Percentiles rank a stretch among this genome's conserved stretches.
phyloP scores from a whole-genome alignment of 2,329 filamentous ascomycete genomes.

The Drechmeria coniospora region DNA sequence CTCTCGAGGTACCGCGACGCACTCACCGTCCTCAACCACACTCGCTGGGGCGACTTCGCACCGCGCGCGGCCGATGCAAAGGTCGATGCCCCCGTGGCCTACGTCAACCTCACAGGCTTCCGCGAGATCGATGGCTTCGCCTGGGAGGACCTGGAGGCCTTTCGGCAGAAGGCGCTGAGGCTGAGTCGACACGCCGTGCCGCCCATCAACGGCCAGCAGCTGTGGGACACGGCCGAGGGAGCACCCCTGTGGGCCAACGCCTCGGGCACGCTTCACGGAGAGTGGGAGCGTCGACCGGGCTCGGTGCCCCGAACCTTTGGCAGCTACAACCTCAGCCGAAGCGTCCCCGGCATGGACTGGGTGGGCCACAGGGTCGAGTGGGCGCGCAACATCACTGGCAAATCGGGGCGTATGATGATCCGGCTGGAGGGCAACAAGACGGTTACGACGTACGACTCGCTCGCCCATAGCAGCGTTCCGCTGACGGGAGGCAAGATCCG shows the following conservation, averaged over 20 bases:
- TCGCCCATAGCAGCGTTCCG: constrained; percentile 16
- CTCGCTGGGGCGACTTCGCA: constrained; percentile 44
- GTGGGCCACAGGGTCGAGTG: constrained; percentile 43
- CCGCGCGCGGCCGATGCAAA: constrained; percentile 20
- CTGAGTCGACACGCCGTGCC: constrained; percentile 39
- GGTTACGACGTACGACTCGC: constrained; percentile 27
- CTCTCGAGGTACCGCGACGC: constrained; percentile 36
- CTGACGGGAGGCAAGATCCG: constrained; percentile 41
- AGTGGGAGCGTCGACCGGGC: constrained; percentile 49
- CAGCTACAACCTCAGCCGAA: constrained; percentile 48
- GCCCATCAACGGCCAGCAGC: constrained; percentile 23
- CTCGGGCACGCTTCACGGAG: constrained; percentile 61
- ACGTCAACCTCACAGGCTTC: constrained; percentile 64
- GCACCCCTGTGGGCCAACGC: constrained; percentile 58
- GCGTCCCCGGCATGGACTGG: constrained; percentile 53
- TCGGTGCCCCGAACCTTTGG: constrained; percentile 29
- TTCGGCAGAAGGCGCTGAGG: constrained; percentile 48
- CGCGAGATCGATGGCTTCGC: constrained; percentile 57
- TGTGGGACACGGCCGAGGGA: constrained; percentile 21
- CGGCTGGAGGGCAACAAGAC: constrained; percentile 43
- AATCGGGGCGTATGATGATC: constrained; percentile 52
- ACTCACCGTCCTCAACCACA: constrained; percentile 37
- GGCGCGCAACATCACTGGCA: constrained; percentile 67
- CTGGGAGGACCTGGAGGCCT: constrained; percentile 57
- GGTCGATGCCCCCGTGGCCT: constrained; percentile 12